A percentile compares a stretch with the other conserved stretches of the same genome.
phyloP scores from a whole-genome alignment of 208 protist genomes.

The Leishmania guyanensis region DNA sequence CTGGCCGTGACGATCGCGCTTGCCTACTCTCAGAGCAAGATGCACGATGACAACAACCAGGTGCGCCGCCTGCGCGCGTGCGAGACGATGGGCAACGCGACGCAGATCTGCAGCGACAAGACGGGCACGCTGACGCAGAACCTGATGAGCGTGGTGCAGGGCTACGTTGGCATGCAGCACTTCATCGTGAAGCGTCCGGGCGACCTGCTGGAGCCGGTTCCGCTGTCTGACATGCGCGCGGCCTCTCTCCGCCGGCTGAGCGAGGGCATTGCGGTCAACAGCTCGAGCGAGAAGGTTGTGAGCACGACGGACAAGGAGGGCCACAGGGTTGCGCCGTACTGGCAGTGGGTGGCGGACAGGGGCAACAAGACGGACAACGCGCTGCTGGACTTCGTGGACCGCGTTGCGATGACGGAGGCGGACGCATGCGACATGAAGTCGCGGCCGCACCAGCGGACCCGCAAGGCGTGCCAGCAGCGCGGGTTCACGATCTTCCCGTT shows the following conservation, averaged over 20 bases:
- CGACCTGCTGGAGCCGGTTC: conserved; percentile 48
- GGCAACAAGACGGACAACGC: conserved; percentile 91
- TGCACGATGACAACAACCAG: conserved; percentile 99
- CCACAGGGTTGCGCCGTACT: conserved; percentile 37
- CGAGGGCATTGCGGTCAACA: conserved; percentile 38
- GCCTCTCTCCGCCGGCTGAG: conserved; percentile 23
- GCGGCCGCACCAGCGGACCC: conserved; percentile 63
- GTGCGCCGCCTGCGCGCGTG: conserved; percentile 96
- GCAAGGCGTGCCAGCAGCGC: conserved; percentile 36
- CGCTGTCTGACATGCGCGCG: conserved; percentile 22
- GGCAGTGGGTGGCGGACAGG: conserved; percentile 71
- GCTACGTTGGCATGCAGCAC: conserved; percentile 65
- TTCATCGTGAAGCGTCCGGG: conserved; percentile 58
- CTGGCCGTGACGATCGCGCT: conserved; percentile 98
- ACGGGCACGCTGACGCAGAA: conserved; percentile 99
- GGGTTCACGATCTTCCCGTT: conserved; percentile 84
- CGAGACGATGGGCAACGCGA: conserved; percentile 98
- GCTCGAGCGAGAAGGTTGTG: conserved; percentile 79
- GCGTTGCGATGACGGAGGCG: conserved; percentile 34
- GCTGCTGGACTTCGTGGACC: conserved; percentile 80
- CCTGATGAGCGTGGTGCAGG: conserved; percentile 96
- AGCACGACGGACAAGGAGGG: conserved; percentile 40
- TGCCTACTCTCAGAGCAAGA: conserved; percentile 97
- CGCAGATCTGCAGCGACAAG: conserved; percentile 98
- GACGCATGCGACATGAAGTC: conserved; percentile 33